Evolutionary conservation across 179 eudicot species (phyloP).

Genomic region (Carnegiea gigantea): DNA sequence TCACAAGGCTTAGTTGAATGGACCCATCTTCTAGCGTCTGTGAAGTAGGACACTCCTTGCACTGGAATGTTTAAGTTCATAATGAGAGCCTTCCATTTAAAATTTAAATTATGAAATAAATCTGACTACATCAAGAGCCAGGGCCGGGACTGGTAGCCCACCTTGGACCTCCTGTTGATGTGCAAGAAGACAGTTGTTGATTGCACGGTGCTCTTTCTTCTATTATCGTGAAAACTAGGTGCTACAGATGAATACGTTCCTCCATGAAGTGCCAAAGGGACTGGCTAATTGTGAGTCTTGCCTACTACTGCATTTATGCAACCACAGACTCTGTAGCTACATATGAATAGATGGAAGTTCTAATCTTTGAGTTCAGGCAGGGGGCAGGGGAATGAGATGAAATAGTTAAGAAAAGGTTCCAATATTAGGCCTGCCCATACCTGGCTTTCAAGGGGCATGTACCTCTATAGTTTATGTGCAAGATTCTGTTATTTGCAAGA

Average conservation of each 20-base stretch:
- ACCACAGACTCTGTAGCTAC: not conserved
- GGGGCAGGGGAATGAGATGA: not conserved
- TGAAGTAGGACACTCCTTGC: not conserved
- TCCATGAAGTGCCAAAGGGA: not conserved
- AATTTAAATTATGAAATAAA: not conserved
- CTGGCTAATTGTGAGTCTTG: too few relatives aligned
- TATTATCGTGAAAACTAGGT: not conserved
- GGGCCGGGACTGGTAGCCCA: too few relatives aligned
- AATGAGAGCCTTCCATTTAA: constrained; percentile 3
- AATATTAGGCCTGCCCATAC: not conserved
- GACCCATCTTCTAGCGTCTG: not conserved
- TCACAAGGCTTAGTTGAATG: not conserved
- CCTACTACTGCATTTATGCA: too few relatives aligned
- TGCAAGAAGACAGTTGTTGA: too few relatives aligned
- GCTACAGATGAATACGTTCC: not conserved
- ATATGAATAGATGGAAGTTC: not conserved
- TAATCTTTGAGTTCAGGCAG: not conserved
- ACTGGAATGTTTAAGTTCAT: constrained; percentile 1
- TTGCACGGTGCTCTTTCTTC: not conserved
- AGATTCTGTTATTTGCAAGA: not conserved
- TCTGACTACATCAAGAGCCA: too few relatives aligned
- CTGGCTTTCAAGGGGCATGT: not conserved
- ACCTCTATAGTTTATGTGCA: not conserved
- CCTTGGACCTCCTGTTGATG: too few relatives aligned
- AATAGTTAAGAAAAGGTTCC: not conserved